Evolutionary conservation across 441 rosid genomes (phyloP).

Genomic region (Dalechampia spathulata): DNA sequence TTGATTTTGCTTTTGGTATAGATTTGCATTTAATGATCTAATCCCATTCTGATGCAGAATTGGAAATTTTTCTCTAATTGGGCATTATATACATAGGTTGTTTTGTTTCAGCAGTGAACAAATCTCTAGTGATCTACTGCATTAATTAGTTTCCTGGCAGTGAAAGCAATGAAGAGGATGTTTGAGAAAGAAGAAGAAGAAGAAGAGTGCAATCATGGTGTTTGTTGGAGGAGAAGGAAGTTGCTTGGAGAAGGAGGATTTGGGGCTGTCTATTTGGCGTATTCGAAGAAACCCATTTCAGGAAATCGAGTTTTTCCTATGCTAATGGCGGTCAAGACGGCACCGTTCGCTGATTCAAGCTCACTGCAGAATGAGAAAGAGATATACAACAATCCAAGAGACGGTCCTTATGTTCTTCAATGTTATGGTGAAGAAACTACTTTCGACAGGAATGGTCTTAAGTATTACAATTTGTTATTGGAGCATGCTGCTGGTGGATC

Average conservation of each 20-base stretch:
- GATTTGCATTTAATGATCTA: too few relatives aligned
- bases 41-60: too few relatives aligned
- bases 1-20: too few relatives aligned
- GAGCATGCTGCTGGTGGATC: constrained; percentile 35
- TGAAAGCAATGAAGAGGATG: too few relatives aligned
- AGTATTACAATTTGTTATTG: constrained; percentile 24
- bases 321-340: constrained; percentile 31
- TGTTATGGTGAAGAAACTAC: constrained; percentile 28
- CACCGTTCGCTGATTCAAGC: constrained; percentile 18
- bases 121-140: too few relatives aligned
- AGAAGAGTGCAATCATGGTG: constrained; percentile 5
- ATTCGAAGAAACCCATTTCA: constrained; percentile 7
- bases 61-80: too few relatives aligned
- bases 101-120: too few relatives aligned
- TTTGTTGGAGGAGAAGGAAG: constrained; percentile 18
- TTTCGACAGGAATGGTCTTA: background rate
- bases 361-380: constrained; percentile 29
- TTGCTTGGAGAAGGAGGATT: constrained; percentile 24
- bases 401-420: constrained; percentile 19
- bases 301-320: constrained; percentile 12
- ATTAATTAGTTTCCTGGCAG: too few relatives aligned
- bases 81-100: too few relatives aligned
- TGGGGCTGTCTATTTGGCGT: constrained; percentile 20
- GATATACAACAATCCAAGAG: constrained; percentile 13
- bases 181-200: background rate